phyloP scores from a whole-genome alignment of 2,329 filamentous ascomycete species.

The Apiospora kogelbergensis region DNA sequence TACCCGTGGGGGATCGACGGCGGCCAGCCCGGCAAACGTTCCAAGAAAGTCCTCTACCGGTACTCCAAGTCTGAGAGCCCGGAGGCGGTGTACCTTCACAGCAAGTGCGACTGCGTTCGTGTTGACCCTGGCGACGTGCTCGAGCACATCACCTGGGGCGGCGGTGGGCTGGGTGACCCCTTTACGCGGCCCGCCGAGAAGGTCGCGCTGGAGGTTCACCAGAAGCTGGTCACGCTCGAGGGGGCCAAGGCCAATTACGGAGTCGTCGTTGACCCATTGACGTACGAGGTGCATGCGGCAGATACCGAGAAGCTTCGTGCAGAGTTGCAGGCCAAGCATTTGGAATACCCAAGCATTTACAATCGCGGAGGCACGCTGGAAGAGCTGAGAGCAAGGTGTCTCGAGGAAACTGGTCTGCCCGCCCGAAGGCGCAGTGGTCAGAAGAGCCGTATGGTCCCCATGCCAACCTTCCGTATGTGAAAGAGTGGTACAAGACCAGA shows the following conservation, averaged over 20 bases:
- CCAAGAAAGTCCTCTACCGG: conserved; percentile 41
- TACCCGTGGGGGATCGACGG: conserved; percentile 50
- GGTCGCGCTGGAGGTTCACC: conserved; percentile 46
- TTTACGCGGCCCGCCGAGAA: conserved; percentile 40
- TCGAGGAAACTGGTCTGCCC: conserved; percentile 42
- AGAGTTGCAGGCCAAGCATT: conserved; percentile 28
- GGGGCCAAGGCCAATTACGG: conserved; percentile 45
- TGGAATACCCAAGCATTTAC: conserved; percentile 29
- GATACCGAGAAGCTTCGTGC: conserved; percentile 36
- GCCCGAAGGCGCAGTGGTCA: conserved; percentile 45
- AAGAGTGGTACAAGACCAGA: conserved; percentile 42
- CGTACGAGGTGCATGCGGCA: conserved; percentile 34
- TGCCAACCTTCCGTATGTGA: conserved; percentile 40
- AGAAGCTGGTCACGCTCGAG: conserved; percentile 40
- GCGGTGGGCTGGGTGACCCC: conserved; percentile 47
- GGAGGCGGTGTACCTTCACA: conserved; percentile 35
- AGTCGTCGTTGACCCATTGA: conserved; percentile 38
- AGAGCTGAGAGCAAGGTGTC: conserved; percentile 34
- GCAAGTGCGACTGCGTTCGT: conserved; percentile 48
- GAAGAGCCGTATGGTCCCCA: conserved; percentile 45
- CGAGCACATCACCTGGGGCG: conserved; percentile 51
- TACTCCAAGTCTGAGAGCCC: conserved; percentile 33
- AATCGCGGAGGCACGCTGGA: conserved; percentile 43
- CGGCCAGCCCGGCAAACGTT: conserved; percentile 42
- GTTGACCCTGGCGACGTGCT: conserved; percentile 46